These are phyloP conservation scores for Malassezia yamatoensis DNA, from an alignment of 1,284 basidiomycete genomes.

Conservation along the genomic window DNA sequence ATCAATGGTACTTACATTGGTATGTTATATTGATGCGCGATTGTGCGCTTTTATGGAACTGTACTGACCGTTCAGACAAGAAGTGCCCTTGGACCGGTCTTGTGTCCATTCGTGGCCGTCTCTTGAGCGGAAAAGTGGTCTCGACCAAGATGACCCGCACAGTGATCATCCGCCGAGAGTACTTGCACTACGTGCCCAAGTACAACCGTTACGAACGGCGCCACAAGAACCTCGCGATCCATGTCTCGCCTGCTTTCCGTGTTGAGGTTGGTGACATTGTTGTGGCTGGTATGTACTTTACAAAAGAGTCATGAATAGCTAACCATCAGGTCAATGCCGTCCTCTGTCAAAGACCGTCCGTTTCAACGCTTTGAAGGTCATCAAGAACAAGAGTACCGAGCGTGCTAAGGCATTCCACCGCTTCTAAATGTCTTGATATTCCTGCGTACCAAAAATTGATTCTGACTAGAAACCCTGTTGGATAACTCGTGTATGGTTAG, in stretches of 20 bases:
- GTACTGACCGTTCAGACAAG: constrained; percentile 62
- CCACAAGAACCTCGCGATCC: constrained; percentile 96
- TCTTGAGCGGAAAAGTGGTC: constrained; percentile 90
- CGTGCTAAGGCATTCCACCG: constrained; percentile 77
- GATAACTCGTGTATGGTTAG: not conserved
- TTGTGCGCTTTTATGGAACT: too few relatives aligned
- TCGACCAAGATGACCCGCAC: constrained; percentile 99
- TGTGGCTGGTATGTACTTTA: constrained; percentile 59
- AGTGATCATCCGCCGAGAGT: constrained; percentile 94
- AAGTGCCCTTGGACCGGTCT: constrained; percentile 86
- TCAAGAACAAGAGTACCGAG: constrained; percentile 49
- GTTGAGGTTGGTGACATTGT: constrained; percentile 68
- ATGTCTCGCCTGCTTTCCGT: constrained; percentile 97
- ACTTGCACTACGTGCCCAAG: constrained; percentile 91
- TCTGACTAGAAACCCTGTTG: constrained; percentile 1
- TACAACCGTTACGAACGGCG: constrained; percentile 59
- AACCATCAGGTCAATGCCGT: constrained; percentile 69
- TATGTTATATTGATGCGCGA: constrained; percentile 17
- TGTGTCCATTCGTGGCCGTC: constrained; percentile 89
- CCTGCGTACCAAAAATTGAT: constrained; percentile 9
- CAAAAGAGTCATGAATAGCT: not conserved
- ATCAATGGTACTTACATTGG: constrained; percentile 92
- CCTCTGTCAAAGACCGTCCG: constrained; percentile 98
- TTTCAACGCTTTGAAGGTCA: constrained; percentile 89
- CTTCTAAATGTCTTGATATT: constrained; percentile 57